Percentiles rank a stretch among this genome's conserved stretches.
Conservation (phyloP, 768 basidiomycete species). For the Termitomyces sp. region DNA sequence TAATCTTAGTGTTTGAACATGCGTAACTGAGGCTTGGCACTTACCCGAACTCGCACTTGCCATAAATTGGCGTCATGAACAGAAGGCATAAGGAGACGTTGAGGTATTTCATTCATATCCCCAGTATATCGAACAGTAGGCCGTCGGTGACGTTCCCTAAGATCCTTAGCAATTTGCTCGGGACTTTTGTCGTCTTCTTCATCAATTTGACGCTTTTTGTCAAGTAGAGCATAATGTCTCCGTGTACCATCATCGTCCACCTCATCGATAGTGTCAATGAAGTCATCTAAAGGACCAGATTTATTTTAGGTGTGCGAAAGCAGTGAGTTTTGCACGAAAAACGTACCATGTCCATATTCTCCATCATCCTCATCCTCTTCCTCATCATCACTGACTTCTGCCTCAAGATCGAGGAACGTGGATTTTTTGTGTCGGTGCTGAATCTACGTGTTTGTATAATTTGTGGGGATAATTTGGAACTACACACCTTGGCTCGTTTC, state of each 20-base stretch:
- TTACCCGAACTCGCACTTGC: conserved; percentile 90
- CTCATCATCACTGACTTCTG: conserved; percentile 94
- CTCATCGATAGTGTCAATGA: conserved; percentile 65
- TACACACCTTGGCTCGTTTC: conserved; percentile 58
- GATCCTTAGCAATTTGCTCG: conserved; percentile 76
- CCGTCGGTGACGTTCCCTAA: conserved; percentile 73
- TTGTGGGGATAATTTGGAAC: background rate
- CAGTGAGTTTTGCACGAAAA: background rate
- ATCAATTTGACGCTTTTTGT: conserved; percentile 60
- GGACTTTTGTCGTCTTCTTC: conserved; percentile 73
- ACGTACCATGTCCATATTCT: conserved; percentile 53
- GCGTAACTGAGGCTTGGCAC: conserved; percentile 12
- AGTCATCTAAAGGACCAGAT: conserved; percentile 47
- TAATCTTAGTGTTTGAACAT: background rate
- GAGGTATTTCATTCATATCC: conserved; percentile 91
- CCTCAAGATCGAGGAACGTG: conserved; percentile 92
- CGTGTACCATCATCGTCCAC: conserved; percentile 56
- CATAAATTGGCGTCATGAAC: conserved; percentile 94
- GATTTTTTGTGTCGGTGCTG: conserved; percentile 64
- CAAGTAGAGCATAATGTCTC: conserved; percentile 64
- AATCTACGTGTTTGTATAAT: conserved; percentile 3
- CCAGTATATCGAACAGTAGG: conserved; percentile 75
- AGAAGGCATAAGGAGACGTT: conserved; percentile 91
- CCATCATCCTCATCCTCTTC: conserved; percentile 87
- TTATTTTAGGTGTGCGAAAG: background rate